Percentiles rank a stretch among this genome's conserved stretches.
Conservation (phyloP, 2,329 filamentous ascomycete genomes). For the Hypoxylon sp. region DNA sequence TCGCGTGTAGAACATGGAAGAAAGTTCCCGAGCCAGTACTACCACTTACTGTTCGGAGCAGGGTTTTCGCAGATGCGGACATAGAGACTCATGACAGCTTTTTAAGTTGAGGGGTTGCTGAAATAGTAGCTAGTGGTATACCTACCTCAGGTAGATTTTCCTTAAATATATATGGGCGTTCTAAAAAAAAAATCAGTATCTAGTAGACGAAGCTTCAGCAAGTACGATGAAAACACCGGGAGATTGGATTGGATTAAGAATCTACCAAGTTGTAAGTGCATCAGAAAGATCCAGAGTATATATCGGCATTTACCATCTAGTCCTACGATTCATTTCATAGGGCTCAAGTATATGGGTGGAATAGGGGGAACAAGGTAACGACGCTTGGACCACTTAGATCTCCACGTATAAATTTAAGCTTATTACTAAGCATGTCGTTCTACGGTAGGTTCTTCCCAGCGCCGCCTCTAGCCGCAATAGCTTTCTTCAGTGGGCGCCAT, state of each 20-base stretch:
- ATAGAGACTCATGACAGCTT: neutral
- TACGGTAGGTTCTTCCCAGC: neutral
- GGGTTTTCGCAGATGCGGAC: neutral
- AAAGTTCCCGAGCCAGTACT: neutral
- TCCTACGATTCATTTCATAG: neutral
- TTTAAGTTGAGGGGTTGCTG: neutral
- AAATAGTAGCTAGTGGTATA: slow-evolving; percentile 9
- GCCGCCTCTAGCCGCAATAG: neutral
- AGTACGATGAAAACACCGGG: neutral
- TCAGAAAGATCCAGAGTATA: neutral
- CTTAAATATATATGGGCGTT: neutral
- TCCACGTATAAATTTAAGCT: slow-evolving; percentile 1
- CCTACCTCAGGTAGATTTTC: neutral
- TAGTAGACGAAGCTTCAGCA: neutral
- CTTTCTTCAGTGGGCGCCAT: slow-evolving; percentile 1
- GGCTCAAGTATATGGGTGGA: too few relatives aligned
- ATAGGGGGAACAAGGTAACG: neutral
- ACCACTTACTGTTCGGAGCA: neutral
- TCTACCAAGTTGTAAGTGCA: too few relatives aligned
- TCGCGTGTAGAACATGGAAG: neutral
- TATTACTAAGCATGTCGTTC: slow-evolving; percentile 19
- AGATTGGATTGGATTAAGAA: neutral
- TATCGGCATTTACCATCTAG: neutral
- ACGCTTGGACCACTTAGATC: slow-evolving; percentile 8
- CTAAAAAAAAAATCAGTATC: neutral